These are phyloP conservation scores for Silybum marianum DNA, from an alignment of 129 eudicot species.

Conservation along the genomic window DNA sequence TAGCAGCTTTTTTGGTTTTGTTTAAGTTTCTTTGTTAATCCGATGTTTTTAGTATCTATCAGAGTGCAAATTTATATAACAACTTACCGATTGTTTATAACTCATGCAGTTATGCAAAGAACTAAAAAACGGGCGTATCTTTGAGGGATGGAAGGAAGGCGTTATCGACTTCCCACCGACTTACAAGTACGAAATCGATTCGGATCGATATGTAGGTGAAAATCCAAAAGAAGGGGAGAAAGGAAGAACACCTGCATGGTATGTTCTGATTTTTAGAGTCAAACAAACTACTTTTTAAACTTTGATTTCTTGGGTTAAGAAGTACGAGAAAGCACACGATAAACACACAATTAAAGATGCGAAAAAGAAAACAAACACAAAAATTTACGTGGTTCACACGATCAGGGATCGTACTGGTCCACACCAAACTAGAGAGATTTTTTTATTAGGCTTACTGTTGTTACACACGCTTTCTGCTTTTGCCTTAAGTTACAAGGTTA, in stretches of 20 bases:
- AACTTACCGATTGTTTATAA: background rate
- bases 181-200: slow-evolving; percentile 80
- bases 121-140: slow-evolving; percentile 75
- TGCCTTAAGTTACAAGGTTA: too few relatives aligned
- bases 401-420: too few relatives aligned
- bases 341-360: too few relatives aligned
- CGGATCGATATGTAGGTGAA: slow-evolving; percentile 84
- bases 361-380: too few relatives aligned
- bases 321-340: too few relatives aligned
- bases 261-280: slow-evolving; percentile 29
- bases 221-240: slow-evolving; percentile 93
- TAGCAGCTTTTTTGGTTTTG: background rate
- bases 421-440: too few relatives aligned
- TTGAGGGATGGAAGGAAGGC: slow-evolving; percentile 94
- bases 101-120: slow-evolving; percentile 66
- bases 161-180: slow-evolving; percentile 79
- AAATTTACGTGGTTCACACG: too few relatives aligned
- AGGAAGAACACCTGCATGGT: slow-evolving; percentile 98
- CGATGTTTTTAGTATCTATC: background rate
- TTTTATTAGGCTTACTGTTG: too few relatives aligned
- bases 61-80: background rate
- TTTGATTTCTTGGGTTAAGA: background rate
- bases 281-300: slow-evolving; percentile 2
- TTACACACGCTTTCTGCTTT: too few relatives aligned
- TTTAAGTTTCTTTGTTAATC: background rate